Percentiles rank a stretch among this genome's conserved stretches.
Conservation (phyloP, 2,329 filamentous ascomycete species). For the Xylaria sp. region DNA sequence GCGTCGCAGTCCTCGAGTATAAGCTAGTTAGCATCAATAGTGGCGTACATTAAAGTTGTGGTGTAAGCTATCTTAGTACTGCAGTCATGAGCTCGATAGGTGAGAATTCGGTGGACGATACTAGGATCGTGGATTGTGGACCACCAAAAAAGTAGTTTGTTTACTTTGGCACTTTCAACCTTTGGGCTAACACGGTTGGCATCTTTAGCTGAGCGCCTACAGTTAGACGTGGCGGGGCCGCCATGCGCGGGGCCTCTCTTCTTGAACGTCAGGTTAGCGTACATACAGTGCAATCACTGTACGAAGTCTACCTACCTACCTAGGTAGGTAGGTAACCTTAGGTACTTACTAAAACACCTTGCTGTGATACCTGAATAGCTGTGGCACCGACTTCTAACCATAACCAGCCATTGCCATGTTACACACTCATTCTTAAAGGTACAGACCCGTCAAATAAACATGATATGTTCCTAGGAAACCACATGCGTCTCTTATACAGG, state of each 20-base stretch:
- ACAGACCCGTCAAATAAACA: too few relatives aligned
- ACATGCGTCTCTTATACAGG: too few relatives aligned
- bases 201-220: neutral
- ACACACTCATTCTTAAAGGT: too few relatives aligned
- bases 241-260: neutral
- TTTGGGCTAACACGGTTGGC: constrained; percentile 29
- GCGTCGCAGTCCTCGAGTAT: constrained; percentile 26
- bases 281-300: neutral
- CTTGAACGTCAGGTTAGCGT: neutral
- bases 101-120: constrained; percentile 30
- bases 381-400: too few relatives aligned
- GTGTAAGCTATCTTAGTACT: constrained; percentile 12
- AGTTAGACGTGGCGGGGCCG: constrained; percentile 9
- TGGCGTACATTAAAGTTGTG: constrained; percentile 10
- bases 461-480: too few relatives aligned
- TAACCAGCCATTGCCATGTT: too few relatives aligned
- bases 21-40: constrained; percentile 24
- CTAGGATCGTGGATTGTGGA: neutral
- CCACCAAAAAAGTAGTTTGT: constrained; percentile 47
- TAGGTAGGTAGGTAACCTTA: too few relatives aligned
- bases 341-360: neutral
- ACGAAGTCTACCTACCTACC: neutral
- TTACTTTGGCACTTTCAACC: constrained; percentile 41
- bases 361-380: too few relatives aligned
- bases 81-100: constrained; percentile 19